These are phyloP conservation scores for Chalaropsis thielavioides DNA, from an alignment of 2,329 filamentous ascomycete species.

Conservation along the genomic window DNA sequence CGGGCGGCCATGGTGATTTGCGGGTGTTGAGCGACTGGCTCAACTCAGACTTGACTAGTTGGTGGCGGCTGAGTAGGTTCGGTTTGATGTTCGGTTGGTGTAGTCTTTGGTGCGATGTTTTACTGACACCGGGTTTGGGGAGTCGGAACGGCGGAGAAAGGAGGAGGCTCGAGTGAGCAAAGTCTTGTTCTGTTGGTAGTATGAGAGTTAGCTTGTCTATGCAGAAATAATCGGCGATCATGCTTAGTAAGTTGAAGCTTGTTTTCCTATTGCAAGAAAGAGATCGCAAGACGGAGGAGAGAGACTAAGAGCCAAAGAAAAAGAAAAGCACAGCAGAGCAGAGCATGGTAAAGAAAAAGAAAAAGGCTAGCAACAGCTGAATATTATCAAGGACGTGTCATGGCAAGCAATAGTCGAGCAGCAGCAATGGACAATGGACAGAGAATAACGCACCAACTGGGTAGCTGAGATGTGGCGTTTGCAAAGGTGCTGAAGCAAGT, in stretches of 20 bases:
- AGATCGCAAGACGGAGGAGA: neutral
- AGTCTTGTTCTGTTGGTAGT: neutral
- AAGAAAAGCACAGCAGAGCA: neutral
- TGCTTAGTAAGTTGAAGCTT: neutral
- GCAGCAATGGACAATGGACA: neutral
- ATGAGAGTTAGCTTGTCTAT: neutral
- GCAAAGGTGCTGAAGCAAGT: neutral
- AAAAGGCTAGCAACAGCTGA: neutral
- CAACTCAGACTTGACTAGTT: constrained; percentile 11
- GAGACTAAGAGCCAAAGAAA: neutral
- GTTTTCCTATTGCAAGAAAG: neutral
- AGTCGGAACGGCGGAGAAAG: neutral
- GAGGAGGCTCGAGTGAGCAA: neutral
- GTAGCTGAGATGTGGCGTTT: constrained; percentile 11
- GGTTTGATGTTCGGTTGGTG: neutral
- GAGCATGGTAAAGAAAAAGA: neutral
- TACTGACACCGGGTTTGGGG: neutral
- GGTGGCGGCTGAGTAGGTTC: neutral
- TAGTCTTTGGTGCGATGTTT: neutral
- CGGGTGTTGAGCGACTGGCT: constrained; percentile 17
- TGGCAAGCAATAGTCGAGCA: neutral
- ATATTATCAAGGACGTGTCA: neutral
- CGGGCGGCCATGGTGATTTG: constrained; percentile 66
- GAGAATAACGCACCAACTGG: constrained; percentile 1
- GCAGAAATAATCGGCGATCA: neutral